Evolutionary conservation across 2,329 filamentous ascomycete species (phyloP).

Genomic region (Botrytis galanthina): DNA sequence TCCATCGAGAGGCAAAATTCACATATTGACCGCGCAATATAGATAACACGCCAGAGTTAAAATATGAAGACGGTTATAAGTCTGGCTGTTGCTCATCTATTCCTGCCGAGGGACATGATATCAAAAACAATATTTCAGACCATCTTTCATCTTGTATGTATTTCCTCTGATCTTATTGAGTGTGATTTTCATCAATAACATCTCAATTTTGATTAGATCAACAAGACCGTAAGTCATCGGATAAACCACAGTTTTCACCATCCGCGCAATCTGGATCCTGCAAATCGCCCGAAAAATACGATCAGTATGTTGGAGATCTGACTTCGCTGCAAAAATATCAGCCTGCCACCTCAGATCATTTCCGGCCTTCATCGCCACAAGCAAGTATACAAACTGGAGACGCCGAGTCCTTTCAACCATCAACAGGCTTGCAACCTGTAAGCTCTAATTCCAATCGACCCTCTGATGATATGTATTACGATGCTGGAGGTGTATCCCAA

Average conservation of each 20-base stretch:
- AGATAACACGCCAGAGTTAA: background rate
- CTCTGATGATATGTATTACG: background rate
- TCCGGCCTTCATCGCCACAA: background rate
- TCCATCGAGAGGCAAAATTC: background rate
- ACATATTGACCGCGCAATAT: background rate
- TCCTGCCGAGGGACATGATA: background rate
- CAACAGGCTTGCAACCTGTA: background rate
- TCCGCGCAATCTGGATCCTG: background rate
- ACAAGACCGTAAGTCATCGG: background rate
- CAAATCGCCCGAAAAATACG: background rate
- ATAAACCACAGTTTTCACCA: background rate
- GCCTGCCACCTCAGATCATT: background rate
- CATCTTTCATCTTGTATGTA: background rate
- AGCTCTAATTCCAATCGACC: background rate
- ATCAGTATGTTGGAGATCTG: background rate
- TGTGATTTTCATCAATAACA: background rate
- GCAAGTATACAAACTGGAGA: background rate
- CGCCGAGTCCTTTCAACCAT: background rate
- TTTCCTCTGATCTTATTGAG: background rate
- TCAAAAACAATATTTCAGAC: too few relatives aligned
- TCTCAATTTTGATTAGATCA: background rate
- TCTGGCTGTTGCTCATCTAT: too few relatives aligned
- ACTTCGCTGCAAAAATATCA: background rate
- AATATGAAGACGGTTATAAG: background rate
- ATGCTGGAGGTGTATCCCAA: background rate